Base-by-base conservation (phyloP, 257 asterid genomes). In the Paraleonurus japonicus region DNA sequence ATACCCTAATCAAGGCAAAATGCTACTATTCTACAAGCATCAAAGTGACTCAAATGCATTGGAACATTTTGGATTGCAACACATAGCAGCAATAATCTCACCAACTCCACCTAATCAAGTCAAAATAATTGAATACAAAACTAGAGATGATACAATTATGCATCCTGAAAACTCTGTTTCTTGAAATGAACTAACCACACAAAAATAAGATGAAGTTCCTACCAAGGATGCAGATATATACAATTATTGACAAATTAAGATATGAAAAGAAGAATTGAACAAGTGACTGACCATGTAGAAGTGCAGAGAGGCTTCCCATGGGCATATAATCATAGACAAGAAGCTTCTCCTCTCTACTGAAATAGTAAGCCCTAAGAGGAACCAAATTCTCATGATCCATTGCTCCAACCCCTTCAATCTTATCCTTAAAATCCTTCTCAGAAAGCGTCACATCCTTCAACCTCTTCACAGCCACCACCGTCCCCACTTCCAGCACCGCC, bases 241-340 rank as follows among this genome's bases (percentile, higher is more conserved):
- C 24, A 1, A 45, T 65, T n/a, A n/a, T n/a, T n/a, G n/a, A n/a
- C n/a, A n/a, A n/a, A n/a, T n/a, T n/a, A n/a, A n/a, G n/a, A n/a
- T n/a, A n/a, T n/a, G n/a, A n/a, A n/a, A n/a, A n/a, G n/a, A n/a
- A n/a, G n/a, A n/a, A n/a, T n/a, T n/a, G n/a, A n/a, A n/a, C n/a
- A n/a, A n/a, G n/a, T n/a, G n/a, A n/a, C 81, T 82, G 57, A 92
- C 98, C 96, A 63, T 92, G 98, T 27, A 92, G 79, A 69, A 89
- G 87, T 35, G 96, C 96, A 80, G 98, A 92, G 57, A 92, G 88
- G 84, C 96, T 92, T 69, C 98, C 96, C 90, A 80, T 85, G 3
- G 95, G 86, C 98, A 89, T 88, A 37, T 92, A 92, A 32, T 92
- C 98, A 74, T 78, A 92, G 2, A 92, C 98, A 77, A 92, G 93